These are phyloP conservation scores for Rosa multiflora DNA, from an alignment of 306 rosid genomes.

Conservation along the genomic window DNA sequence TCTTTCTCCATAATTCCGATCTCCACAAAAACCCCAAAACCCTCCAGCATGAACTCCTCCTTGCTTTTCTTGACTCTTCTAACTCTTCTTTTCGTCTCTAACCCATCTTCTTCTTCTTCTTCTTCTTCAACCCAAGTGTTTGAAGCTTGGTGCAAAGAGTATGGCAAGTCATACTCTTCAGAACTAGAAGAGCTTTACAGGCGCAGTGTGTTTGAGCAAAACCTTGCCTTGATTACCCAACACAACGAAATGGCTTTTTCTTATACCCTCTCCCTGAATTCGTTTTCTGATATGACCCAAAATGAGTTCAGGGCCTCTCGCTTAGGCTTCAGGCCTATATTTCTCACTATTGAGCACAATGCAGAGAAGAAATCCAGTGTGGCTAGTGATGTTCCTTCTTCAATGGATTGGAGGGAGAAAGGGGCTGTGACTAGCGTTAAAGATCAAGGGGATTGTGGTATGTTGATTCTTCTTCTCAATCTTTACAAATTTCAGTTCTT, in stretches of 20 bases:
- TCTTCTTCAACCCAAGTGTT: conserved; percentile 44
- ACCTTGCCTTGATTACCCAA: conserved; percentile 46
- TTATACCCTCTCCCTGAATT: conserved; percentile 71
- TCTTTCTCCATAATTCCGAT: background rate
- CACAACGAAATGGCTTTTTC: conserved; percentile 53
- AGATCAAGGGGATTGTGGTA: conserved; percentile 87
- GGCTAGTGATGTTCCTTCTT: conserved; percentile 47
- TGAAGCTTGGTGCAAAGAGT: conserved; percentile 59
- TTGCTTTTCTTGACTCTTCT: conserved; percentile 12
- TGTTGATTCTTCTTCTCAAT: conserved; percentile 7
- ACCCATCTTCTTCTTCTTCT: conserved; percentile 17
- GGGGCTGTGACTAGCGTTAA: conserved; percentile 78
- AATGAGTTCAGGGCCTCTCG: conserved; percentile 80
- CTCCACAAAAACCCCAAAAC: background rate
- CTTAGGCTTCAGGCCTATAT: conserved; percentile 50
- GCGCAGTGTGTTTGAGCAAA: conserved; percentile 62
- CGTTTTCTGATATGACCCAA: conserved; percentile 78
- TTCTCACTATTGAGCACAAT: conserved; percentile 3
- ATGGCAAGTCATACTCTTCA: conserved; percentile 61
- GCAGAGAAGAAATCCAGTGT: conserved; percentile 2
- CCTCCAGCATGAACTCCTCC: background rate
- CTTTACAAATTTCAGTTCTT: background rate
- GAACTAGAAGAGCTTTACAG: conserved; percentile 51
- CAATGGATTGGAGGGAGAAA: conserved; percentile 72
- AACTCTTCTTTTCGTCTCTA: conserved; percentile 17